These are phyloP conservation scores for Saccharomycopsis oosterbeekiorum DNA, from an alignment of 805 yeast genomes.

Conservation along the genomic window DNA sequence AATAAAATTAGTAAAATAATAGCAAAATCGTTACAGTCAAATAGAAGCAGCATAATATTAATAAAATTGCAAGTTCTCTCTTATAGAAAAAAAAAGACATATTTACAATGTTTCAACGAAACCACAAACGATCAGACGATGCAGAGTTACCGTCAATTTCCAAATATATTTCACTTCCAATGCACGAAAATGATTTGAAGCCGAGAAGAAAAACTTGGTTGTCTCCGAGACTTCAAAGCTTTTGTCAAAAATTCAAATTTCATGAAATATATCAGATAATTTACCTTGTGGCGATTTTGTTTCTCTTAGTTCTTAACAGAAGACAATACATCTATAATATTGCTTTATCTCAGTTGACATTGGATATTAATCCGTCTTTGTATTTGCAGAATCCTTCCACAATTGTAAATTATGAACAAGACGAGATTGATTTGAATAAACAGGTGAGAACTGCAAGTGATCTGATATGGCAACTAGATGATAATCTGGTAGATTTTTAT, in stretches of 20 bases:
- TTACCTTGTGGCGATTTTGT: neutral
- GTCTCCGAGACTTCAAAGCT: neutral
- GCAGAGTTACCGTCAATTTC: neutral
- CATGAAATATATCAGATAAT: neutral
- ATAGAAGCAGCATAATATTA: neutral
- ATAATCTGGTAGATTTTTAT: constrained; percentile 4
- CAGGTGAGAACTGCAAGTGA: neutral
- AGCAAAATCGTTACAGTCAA: too few relatives aligned
- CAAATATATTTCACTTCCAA: neutral
- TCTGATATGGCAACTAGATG: neutral
- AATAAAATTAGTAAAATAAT: too few relatives aligned
- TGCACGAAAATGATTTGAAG: neutral
- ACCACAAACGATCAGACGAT: neutral
- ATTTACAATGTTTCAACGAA: neutral
- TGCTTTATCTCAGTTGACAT: neutral
- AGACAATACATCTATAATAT: neutral
- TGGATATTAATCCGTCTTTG: neutral
- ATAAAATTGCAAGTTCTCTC: too few relatives aligned
- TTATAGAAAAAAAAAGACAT: too few relatives aligned
- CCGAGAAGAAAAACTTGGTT: neutral
- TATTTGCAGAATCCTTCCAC: neutral
- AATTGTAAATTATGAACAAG: neutral
- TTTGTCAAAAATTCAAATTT: neutral
- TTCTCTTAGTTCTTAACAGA: neutral
- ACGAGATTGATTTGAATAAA: neutral